Conservation (phyloP, 139 green algal genomes). For the Micractinium sp. region DNA sequence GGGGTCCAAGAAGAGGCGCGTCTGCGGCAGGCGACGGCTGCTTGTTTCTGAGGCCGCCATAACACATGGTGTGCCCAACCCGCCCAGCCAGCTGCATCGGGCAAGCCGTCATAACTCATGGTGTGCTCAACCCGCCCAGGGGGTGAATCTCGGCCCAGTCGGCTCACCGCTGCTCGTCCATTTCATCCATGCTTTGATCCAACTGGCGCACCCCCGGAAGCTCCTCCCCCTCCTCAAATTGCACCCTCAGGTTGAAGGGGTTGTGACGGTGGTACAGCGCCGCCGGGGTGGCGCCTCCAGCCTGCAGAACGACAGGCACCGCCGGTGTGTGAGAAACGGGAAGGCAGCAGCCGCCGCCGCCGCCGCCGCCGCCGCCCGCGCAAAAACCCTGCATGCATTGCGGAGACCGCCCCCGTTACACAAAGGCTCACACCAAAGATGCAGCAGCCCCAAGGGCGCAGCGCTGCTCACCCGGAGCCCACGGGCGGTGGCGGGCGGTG, state of each 20-base stretch:
- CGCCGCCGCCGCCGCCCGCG: too few species aligned
- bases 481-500: too few species aligned
- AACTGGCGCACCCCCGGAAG: slow-evolving; percentile 1
- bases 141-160: too few species aligned
- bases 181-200: slow-evolving; percentile 22
- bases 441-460: too few species aligned
- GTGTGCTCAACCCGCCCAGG: too few species aligned
- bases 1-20: not conserved
- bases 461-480: too few species aligned
- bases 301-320: not conserved
- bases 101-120: too few species aligned
- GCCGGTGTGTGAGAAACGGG: not conserved
- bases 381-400: not conserved
- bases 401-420: not conserved
- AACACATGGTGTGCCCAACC: too few species aligned
- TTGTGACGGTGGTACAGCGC: slow-evolving; percentile 26
- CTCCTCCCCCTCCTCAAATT: not conserved
- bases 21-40: not conserved
- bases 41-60: too few species aligned
- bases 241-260: slow-evolving; percentile 8
- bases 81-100: too few species aligned
- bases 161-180: slow-evolving; percentile 23
- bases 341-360: not conserved
- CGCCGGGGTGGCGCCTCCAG: not conserved
- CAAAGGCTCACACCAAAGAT: not conserved